A percentile compares a stretch with the other conserved stretches of the same genome.
These are phyloP conservation scores for Omphalotus olearius DNA, from an alignment of 1,284 basidiomycete genomes.

Conservation along the genomic window DNA sequence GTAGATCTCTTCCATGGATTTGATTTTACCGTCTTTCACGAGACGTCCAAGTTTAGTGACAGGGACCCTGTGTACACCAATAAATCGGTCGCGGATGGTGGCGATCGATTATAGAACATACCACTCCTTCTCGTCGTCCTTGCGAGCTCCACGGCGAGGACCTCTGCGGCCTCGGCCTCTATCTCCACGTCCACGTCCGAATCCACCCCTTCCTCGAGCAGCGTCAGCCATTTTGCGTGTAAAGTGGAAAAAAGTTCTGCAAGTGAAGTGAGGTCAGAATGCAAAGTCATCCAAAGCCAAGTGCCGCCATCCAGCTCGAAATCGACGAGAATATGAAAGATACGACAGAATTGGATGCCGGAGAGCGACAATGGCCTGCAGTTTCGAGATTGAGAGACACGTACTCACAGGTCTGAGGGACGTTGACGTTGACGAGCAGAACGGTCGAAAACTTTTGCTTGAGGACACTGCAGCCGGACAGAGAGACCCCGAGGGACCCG, in stretches of 20 bases:
- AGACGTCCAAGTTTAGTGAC: constrained; percentile 99
- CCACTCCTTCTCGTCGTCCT: constrained; percentile 99
- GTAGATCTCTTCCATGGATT: constrained; percentile 99
- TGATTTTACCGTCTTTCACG: constrained; percentile 99
- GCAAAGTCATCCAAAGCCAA: constrained; percentile 20
- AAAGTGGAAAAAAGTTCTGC: constrained; percentile 18
- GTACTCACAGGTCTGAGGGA: constrained; percentile 15
- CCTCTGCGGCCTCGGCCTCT: constrained; percentile 84
- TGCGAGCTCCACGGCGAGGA: constrained; percentile 92
- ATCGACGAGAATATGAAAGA: neutral
- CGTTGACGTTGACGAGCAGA: constrained; percentile 2
- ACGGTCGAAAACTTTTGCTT: neutral
- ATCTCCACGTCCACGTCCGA: constrained; percentile 87
- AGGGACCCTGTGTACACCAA: constrained; percentile 66
- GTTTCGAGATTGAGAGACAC: neutral
- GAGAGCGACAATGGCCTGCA: too few species aligned
- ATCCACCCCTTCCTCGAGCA: constrained; percentile 79
- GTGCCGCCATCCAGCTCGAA: constrained; percentile 29
- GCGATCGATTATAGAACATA: constrained; percentile 37
- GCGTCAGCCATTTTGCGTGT: constrained; percentile 68
- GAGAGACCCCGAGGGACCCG: neutral
- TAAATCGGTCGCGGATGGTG: neutral
- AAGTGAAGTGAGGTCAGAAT: constrained; percentile 12
- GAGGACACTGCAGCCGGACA: neutral
- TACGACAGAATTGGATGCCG: neutral